phyloP scores from a whole-genome alignment of 2,329 filamentous ascomycete genomes.

The Phaeosphaeria sp. region DNA sequence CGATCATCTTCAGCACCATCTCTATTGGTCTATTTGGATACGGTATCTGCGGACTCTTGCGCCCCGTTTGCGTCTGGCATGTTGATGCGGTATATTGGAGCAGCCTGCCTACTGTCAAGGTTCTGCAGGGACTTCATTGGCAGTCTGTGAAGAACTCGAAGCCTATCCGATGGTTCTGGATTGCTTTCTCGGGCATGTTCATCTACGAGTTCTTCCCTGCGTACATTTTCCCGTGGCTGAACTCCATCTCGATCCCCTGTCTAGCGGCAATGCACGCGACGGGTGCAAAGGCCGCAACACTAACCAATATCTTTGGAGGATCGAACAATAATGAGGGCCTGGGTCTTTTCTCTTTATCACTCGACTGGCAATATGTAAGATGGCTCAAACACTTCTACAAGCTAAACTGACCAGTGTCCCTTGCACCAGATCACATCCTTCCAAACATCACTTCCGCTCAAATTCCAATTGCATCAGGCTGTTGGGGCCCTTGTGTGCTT shows the following conservation, averaged over 20 bases:
- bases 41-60: constrained; percentile 20
- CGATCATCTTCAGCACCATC: constrained; percentile 21
- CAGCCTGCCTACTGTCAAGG: constrained; percentile 22
- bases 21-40: constrained; percentile 23
- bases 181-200: constrained; percentile 23
- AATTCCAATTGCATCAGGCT: constrained; percentile 18
- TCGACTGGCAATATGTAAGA: constrained; percentile 26
- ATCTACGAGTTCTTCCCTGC: constrained; percentile 22
- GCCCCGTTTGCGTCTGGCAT: constrained; percentile 22
- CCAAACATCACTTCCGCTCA: constrained; percentile 21
- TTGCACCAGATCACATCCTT: constrained; percentile 18
- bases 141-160: constrained; percentile 20
- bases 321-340: constrained; percentile 20
- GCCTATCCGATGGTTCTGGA: constrained; percentile 23
- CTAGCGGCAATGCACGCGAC: constrained; percentile 21
- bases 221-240: constrained; percentile 24
- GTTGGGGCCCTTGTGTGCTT: constrained; percentile 16
- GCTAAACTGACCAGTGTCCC: not conserved
- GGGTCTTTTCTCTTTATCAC: constrained; percentile 15
- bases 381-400: too few relatives aligned
- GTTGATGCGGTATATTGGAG: constrained; percentile 25
- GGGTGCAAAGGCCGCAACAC: constrained; percentile 13
- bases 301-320: constrained; percentile 22
- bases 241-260: constrained; percentile 22
- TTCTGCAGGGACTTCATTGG: constrained; percentile 22